A percentile compares a stretch with the other conserved stretches of the same genome.
Evolutionary conservation across 306 rosid genomes (phyloP).

Genomic region (Rosa rugosa): DNA sequence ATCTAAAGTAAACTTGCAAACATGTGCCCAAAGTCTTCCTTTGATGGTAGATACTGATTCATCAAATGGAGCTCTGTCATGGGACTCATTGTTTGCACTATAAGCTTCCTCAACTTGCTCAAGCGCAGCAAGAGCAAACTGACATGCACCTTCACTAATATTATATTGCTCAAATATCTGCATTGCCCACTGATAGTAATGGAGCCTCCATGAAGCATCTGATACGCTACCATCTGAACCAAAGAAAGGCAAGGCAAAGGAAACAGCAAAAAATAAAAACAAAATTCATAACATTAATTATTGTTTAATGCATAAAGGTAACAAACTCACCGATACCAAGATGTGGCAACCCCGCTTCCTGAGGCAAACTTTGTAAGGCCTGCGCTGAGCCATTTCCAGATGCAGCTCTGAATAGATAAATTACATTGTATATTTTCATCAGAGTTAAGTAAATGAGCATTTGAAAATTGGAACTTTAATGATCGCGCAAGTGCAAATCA

Average conservation of each 20-base stretch:
- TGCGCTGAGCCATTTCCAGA: conserved; percentile 74
- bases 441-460: conserved; percentile 17
- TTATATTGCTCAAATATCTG: conserved; percentile 85
- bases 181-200: conserved; percentile 94
- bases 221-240: conserved; percentile 50
- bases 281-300: background rate
- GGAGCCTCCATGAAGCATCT: conserved; percentile 69
- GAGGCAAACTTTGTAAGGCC: conserved; percentile 81
- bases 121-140: conserved; percentile 97
- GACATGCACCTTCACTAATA: conserved; percentile 84
- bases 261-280: conserved; percentile 3
- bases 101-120: conserved; percentile 91
- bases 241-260: conserved; percentile 15
- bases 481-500: background rate
- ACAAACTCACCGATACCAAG: conserved; percentile 63
- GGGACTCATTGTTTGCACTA: conserved; percentile 33
- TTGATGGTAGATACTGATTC: conserved; percentile 66
- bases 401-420: conserved; percentile 63
- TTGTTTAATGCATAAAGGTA: conserved; percentile 14
- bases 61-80: conserved; percentile 34
- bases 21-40: conserved; percentile 95
- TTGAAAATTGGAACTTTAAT: background rate
- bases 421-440: conserved; percentile 8
- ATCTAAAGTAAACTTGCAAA: conserved; percentile 84
- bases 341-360: conserved; percentile 52